Evolutionary conservation across 306 rosid species (phyloP).

Genomic region (Trichosanthes truncata): DNA sequence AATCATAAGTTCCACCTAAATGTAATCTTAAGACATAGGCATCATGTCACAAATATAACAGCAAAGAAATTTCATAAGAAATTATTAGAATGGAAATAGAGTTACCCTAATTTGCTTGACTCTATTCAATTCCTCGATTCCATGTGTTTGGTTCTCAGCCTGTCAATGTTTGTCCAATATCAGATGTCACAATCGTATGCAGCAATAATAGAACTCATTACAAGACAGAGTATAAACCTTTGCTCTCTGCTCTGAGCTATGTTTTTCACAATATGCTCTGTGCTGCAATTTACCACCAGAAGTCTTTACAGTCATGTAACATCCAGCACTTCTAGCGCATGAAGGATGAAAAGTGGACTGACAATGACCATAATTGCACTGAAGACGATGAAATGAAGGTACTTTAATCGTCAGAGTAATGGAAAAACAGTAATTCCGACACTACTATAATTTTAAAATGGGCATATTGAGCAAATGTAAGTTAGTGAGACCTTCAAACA

Average conservation of each 20-base stretch:
- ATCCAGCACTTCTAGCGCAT: conserved; percentile 86
- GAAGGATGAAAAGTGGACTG: conserved; percentile 75
- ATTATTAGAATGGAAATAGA: neutral
- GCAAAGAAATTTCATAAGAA: neutral
- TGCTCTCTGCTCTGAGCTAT: conserved; percentile 78
- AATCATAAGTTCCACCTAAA: neutral
- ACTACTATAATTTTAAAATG: neutral
- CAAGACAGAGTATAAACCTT: conserved; percentile 43
- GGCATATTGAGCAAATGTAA: neutral
- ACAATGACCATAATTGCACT: conserved; percentile 96
- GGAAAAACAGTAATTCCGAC: neutral
- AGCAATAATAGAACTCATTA: neutral
- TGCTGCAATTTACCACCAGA: conserved; percentile 74
- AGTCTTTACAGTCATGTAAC: conserved; percentile 58
- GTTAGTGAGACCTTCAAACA: conserved; percentile 58
- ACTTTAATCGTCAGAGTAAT: neutral
- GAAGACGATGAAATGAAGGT: conserved; percentile 22
- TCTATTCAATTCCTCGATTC: conserved; percentile 75
- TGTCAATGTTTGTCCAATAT: conserved; percentile 17
- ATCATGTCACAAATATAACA: neutral
- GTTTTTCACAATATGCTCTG: conserved; percentile 92
- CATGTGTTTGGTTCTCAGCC: conserved; percentile 88
- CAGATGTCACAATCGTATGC: neutral
- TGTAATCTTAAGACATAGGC: neutral
- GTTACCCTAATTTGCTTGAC: conserved; percentile 82